Base-by-base conservation (phyloP, 2,329 filamentous ascomycete genomes). In the Trichoderma sp. region DNA sequence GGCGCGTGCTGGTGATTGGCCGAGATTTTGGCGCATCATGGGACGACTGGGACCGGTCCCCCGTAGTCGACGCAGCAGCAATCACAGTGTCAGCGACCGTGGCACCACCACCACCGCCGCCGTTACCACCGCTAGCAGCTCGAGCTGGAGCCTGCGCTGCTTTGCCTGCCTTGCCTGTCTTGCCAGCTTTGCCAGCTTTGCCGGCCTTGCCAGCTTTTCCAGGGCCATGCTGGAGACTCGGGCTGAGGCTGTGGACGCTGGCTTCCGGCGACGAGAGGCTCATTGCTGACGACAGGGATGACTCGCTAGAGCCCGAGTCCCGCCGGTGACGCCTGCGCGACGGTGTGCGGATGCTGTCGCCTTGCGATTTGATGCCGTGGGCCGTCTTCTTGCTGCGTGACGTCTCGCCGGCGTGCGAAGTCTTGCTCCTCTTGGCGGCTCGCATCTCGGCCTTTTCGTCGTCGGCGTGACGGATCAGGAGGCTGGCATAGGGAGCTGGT, bases 401-500 rank as follows among this genome's bases (percentile, higher is more conserved):
- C 15, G 67, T 67, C 32, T 59, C 59, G 52, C 35, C 42, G 53
- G 70, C 27, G 56, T 78, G 75, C 68, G 73, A 73, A 22, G 74
- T 75, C 71, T 79, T 81, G 71, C 74, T 73, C 72, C 75, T 80
- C 73, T 81, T 82, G 53, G 75, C 70, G 48, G 75, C 79, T 64
- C 77, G 77, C 68, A 32, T 68, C 58, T 74, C 74, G 34, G 53
- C 42, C 54, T 45, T 69, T 57, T 61, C 72, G 57, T 74, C 73
- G 4, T 70, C 68, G 68, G 81, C 70, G 68, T 80, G 71, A 83
- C 72, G 72, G 27, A 56, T 48, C 66, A 79, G 73, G n/a, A 87
- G 78, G 42, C 80, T 75, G 35, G 73, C 76, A 77, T 86, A 87
- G 2, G 84, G 84, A 45, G 84, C 84, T 67, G 78, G 74, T 75